Evolutionary conservation across 257 asterid species (phyloP).

Genomic region (Coffea canephora): DNA sequence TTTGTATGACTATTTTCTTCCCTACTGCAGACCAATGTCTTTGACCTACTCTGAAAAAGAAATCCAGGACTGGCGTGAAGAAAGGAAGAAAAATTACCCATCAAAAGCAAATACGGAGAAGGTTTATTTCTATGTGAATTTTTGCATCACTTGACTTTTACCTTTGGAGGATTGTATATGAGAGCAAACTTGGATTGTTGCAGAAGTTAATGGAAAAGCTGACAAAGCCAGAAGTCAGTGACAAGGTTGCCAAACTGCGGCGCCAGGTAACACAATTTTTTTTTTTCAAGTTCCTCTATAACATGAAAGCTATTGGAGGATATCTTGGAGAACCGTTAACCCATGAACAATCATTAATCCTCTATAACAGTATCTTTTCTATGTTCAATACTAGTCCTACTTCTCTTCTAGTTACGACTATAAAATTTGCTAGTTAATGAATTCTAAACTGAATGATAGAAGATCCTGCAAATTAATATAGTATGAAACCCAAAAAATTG

Average conservation of each 20-base stretch:
- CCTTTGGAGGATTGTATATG: conserved; percentile 8
- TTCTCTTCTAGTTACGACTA: too few relatives aligned
- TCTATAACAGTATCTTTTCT: too few relatives aligned
- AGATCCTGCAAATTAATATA: too few relatives aligned
- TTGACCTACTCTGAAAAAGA: conserved; percentile 75
- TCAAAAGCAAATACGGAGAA: conserved; percentile 58
- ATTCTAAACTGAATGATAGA: too few relatives aligned
- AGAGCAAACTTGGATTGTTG: conserved; percentile 23
- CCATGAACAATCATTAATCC: not conserved
- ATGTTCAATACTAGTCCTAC: too few relatives aligned
- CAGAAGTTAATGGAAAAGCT: conserved; percentile 53
- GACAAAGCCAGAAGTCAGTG: conserved; percentile 41
- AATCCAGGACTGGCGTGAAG: conserved; percentile 83
- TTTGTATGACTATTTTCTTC: conserved; percentile 18
- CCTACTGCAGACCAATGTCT: conserved; percentile 39
- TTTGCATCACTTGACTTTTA: conserved; percentile 9
- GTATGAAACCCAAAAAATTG: not conserved
- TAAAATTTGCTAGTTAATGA: too few relatives aligned
- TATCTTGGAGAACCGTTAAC: not conserved
- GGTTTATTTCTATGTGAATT: conserved; percentile 38
- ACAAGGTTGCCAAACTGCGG: conserved; percentile 51
- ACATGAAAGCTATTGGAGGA: not conserved
- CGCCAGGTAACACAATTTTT: conserved; percentile 65
- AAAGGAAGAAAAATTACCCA: conserved; percentile 71
- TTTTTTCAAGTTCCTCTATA: not conserved